These are phyloP conservation scores for Alternaria sp. DNA, from an alignment of 2,329 filamentous ascomycete genomes.

Conservation along the genomic window DNA sequence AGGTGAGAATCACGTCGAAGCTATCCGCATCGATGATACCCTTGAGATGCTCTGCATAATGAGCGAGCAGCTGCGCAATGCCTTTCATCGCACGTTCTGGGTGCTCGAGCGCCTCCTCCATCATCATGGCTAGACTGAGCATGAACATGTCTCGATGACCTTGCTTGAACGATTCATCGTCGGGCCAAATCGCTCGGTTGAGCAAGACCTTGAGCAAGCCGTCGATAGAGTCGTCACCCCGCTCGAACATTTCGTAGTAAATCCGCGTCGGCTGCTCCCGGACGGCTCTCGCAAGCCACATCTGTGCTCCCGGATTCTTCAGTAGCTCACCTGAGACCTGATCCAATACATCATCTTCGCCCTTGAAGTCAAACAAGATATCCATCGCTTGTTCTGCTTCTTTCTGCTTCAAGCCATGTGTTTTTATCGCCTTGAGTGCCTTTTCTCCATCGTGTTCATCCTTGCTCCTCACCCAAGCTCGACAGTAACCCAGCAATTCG, in stretches of 20 bases:
- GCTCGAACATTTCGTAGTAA: constrained; percentile 56
- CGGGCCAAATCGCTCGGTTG: constrained; percentile 54
- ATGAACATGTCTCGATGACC: constrained; percentile 70
- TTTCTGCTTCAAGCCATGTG: constrained; percentile 45
- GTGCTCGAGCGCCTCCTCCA: constrained; percentile 85
- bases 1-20: constrained; percentile 85
- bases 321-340: constrained; percentile 52
- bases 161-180: constrained; percentile 55
- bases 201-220: constrained; percentile 55
- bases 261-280: constrained; percentile 52
- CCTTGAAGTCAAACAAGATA: constrained; percentile 54
- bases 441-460: constrained; percentile 54
- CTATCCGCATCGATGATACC: constrained; percentile 75
- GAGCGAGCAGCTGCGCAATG: constrained; percentile 66
- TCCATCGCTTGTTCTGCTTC: constrained; percentile 53
- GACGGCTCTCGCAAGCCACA: constrained; percentile 51
- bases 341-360: constrained; percentile 54
- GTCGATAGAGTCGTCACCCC: constrained; percentile 58
- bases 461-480: constrained; percentile 45
- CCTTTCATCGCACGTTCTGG: constrained; percentile 69
- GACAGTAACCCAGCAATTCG: constrained; percentile 46
- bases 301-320: constrained; percentile 49
- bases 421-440: constrained; percentile 42
- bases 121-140: constrained; percentile 84
- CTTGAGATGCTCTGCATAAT: constrained; percentile 63